Evolutionary conservation across 371 early-diverging fungal species (phyloP).

Genomic region (Mucor ambiguus): DNA sequence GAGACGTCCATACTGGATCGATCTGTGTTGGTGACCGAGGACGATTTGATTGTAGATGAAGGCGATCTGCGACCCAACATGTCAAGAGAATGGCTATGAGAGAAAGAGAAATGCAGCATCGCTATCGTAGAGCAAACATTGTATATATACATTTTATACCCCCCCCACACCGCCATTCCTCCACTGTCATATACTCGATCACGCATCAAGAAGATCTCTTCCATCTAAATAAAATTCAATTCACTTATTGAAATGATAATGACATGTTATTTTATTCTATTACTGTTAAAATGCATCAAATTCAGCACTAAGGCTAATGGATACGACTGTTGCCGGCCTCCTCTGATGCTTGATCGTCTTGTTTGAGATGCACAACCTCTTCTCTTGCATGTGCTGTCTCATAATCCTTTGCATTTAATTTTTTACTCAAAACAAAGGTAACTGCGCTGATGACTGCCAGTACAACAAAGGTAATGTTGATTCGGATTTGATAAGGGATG

Average conservation of each 20-base stretch:
- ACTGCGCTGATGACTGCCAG: constrained; percentile 25
- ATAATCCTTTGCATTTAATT: constrained; percentile 26
- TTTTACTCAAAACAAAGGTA: constrained; percentile 29
- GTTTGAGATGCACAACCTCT: constrained; percentile 22
- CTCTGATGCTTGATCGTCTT: constrained; percentile 11
- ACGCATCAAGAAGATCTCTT: neutral
- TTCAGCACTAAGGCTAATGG: neutral
- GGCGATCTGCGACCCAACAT: constrained; percentile 13
- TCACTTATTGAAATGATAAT: neutral
- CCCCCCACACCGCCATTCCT: neutral
- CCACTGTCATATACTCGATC: neutral
- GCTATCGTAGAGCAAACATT: neutral
- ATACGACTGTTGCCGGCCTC: constrained; percentile 5
- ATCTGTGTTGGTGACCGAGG: neutral
- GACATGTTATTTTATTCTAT: neutral
- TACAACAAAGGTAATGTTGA: constrained; percentile 31
- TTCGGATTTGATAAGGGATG: constrained; percentile 32
- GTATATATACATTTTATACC: neutral
- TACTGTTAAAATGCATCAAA: neutral
- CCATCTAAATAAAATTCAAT: too few relatives aligned
- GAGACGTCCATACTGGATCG: neutral
- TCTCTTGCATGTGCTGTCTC: constrained; percentile 31
- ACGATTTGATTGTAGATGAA: constrained; percentile 19
- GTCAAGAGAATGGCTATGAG: constrained; percentile 11
- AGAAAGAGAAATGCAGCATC: neutral